A percentile compares a stretch with the other conserved stretches of the same genome.
Evolutionary conservation across 2,329 filamentous ascomycete species (phyloP).

Genomic region (Trichoderma sp.): DNA sequence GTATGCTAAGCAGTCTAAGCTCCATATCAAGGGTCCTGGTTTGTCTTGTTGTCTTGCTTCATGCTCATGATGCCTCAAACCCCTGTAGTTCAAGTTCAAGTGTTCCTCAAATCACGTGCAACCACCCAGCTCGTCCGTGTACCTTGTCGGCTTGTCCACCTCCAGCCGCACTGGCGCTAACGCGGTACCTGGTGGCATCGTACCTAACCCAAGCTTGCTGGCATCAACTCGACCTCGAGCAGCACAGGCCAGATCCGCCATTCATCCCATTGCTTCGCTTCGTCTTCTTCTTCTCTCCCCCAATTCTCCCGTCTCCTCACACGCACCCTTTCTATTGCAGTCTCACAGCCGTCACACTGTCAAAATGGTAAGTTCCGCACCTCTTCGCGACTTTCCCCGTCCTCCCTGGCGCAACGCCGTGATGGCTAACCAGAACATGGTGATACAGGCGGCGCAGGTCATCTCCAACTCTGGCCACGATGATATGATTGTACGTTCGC

Average conservation of each 20-base stretch:
- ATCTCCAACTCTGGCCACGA: slow-evolving; percentile 68
- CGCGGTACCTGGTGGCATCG: not conserved
- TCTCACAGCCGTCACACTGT: not conserved
- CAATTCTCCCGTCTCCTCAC: slow-evolving; percentile 5
- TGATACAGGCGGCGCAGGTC: slow-evolving; percentile 46
- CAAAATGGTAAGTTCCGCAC: slow-evolving; percentile 30
- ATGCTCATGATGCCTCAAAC: not conserved
- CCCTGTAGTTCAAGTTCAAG: not conserved
- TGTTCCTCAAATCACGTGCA: slow-evolving; percentile 8
- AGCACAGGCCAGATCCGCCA: slow-evolving; percentile 25
- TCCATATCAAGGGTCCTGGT: no score
- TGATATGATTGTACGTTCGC: slow-evolving; percentile 93
- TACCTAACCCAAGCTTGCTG: slow-evolving; percentile 22
- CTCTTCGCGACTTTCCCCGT: not conserved
- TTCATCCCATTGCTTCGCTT: slow-evolving; percentile 1
- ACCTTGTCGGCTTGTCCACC: not conserved
- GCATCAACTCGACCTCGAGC: slow-evolving; percentile 10
- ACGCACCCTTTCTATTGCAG: not conserved
- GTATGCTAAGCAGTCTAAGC: not conserved
- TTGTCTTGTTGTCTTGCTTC: no score
- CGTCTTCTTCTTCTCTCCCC: not conserved
- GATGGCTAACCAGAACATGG: slow-evolving; percentile 36
- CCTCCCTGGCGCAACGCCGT: not conserved
- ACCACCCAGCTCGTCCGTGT: not conserved
- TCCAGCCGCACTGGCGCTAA: slow-evolving; percentile 13